A percentile compares a stretch with the other conserved stretches of the same genome.
phyloP scores from a whole-genome alignment of 306 rosid species.

The Gastrolobium villosum region DNA sequence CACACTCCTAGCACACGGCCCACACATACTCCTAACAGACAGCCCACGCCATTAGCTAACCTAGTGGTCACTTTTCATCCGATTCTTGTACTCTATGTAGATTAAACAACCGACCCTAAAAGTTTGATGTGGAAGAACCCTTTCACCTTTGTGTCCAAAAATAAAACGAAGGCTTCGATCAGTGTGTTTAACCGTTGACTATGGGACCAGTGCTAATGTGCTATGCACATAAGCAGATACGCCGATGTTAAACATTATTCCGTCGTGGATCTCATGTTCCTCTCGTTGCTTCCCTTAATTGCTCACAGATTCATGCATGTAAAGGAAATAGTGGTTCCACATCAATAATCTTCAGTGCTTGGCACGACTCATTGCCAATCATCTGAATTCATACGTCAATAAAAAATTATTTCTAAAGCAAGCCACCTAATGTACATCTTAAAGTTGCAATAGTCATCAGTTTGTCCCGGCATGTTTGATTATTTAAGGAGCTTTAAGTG shows the following conservation, averaged over 20 bases:
- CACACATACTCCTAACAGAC: no score
- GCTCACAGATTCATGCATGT: slow-evolving; percentile 47
- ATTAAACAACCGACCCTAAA: no score
- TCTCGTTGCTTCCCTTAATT: slow-evolving; percentile 9
- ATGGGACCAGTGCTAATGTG: background rate
- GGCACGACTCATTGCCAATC: slow-evolving; percentile 51
- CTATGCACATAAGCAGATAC: background rate
- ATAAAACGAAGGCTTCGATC: no score
- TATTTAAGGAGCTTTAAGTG: slow-evolving; percentile 20
- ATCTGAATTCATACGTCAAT: slow-evolving; percentile 19
- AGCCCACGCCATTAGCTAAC: no score
- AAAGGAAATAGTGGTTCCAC: slow-evolving; percentile 25
- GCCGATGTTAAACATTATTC: slow-evolving; percentile 30
- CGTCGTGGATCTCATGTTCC: slow-evolving; percentile 50
- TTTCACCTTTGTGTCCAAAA: no score
- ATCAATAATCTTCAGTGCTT: slow-evolving; percentile 52
- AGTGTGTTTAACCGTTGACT: background rate
- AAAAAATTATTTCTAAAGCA: slow-evolving; percentile 17
- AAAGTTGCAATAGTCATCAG: slow-evolving; percentile 32
- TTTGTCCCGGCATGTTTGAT: slow-evolving; percentile 34
- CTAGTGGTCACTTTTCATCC: no score
- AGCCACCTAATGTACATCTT: background rate
- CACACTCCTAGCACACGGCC: no score
- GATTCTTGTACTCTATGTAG: no score
- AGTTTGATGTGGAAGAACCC: no score